These are phyloP conservation scores for Astrephomene gubernaculifera DNA, from an alignment of 139 green algal species.

Conservation along the genomic window DNA sequence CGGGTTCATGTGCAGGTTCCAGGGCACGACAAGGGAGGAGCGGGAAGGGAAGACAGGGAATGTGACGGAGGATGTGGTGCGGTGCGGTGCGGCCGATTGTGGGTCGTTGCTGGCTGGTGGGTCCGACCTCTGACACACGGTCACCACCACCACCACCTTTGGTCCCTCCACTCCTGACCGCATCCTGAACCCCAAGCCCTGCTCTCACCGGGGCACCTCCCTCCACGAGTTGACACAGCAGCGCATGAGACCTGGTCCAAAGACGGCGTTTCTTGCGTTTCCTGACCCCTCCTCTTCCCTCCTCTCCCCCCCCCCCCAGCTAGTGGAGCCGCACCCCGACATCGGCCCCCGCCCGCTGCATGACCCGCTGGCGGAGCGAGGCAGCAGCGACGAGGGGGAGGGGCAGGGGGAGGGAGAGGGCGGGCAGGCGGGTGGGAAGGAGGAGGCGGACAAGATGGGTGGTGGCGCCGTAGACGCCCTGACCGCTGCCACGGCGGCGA, in stretches of 20 bases:
- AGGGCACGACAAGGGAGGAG: too few species aligned
- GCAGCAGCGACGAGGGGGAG: constrained; percentile 24
- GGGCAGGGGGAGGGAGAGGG: background rate
- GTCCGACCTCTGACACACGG: background rate
- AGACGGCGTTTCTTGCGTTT: background rate
- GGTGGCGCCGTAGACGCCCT: background rate
- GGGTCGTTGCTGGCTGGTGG: background rate
- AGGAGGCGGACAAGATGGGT: background rate
- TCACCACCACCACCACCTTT: background rate
- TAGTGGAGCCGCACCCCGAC: constrained; percentile 2
- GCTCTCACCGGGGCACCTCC: background rate
- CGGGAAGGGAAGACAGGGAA: background rate
- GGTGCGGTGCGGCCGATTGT: background rate
- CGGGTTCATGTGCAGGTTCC: background rate
- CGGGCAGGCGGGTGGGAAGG: background rate
- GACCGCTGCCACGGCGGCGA: background rate
- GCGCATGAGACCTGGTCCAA: background rate
- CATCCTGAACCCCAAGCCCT: background rate
- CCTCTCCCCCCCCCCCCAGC: background rate
- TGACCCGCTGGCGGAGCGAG: constrained; percentile 27
- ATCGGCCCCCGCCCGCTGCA: constrained; percentile 26
- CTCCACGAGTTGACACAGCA: background rate
- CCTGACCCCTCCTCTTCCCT: background rate
- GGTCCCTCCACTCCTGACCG: background rate
- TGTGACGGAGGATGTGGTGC: background rate